Base-by-base conservation (phyloP, 2,329 filamentous ascomycete genomes). In the Penicillium janthinellum region DNA sequence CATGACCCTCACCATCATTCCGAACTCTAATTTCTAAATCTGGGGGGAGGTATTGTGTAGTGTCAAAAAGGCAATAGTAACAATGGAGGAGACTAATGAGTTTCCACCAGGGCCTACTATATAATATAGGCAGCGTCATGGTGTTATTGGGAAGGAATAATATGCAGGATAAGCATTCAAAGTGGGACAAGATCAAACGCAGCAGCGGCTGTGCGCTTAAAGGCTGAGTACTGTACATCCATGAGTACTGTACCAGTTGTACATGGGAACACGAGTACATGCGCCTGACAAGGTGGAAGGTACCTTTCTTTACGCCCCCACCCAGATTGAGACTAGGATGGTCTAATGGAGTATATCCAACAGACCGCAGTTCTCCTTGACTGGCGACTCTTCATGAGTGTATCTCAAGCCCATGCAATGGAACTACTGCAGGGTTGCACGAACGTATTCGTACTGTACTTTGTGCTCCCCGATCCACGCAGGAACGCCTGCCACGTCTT, bases 401-500 rank as follows among this genome's bases (percentile, higher is more conserved):
- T 28, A 28, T 28, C 6, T n/a, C 42, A 45, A 28, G 12, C 22
- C 12, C 42, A 28, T 45, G 22, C 12, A 15, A 28, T 25, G 42
- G 17, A 28, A 38, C 50, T 35, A 22, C 39, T 54, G 52, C 31
- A 35, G 45, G 11, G 28, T n/a, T 34, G 17, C 17, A 44, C 22
- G 28, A 34, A 17, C 17, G 31, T 50, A 45, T 44, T 50, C 35
- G 4, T 44, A 25, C 35, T 41, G 38, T 20, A 4, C 22, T n/a
- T 35, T 15, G 34, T 48, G 37, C 47, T 55, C 64, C 50, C 51
- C 35, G 44, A 62, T 53, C 60, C 67, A 60, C 63, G 66, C 68
- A 71, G 65, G 65, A 70, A 69, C 69, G 31, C 62, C 48, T 58
- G 57, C 60, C 62, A 61, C 57, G 54, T 60, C 62, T 59, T 62